Base-by-base conservation (phyloP, 2,329 filamentous ascomycete species). In the Apiospora kogelbergensis region DNA sequence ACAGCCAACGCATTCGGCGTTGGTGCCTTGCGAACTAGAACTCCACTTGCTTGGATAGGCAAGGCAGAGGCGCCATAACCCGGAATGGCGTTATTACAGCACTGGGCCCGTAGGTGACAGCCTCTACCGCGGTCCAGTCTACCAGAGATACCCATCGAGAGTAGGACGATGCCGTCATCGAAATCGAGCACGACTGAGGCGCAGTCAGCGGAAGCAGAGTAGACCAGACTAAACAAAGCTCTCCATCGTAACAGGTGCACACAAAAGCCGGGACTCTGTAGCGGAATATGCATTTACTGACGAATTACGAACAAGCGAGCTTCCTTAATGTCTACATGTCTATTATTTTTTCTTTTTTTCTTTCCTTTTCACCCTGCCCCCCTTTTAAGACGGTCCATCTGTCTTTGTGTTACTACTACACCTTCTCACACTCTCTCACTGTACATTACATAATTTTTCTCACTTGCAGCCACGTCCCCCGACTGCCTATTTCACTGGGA, bases 241-340 rank as follows among this genome's bases (percentile, higher is more conserved):
- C 53, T 37, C 53, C 30, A 37, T 37, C 9, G 53, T 60, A 30
- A 60, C 30, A 37, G 53, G 53, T 33, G 53, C 53, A 60, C 20
- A 37, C 20, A 37, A 10, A 2, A n/a, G 6, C 15, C 15, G 53
- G 42, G 53, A 60, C 53, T 60, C 53, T 60, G 53, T 37, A 60
- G 53, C 30, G 53, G 53, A 30, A 60, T n/a, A 13, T 60, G 53
- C 53, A 60, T 60, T 37, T 60, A 71, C 72, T 75, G 66, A 77
- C 70, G 75, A 75, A 60, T 74, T 73, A 76, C 70, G 74, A 76
- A 71, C 71, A 73, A 72, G 71, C 70, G 69, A 73, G 64, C 70
- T 69, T 66, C 64, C 57, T 71, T 79, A 79, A 79, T 79, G 77
- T 78, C 74, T 79, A 78, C 70, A 76, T 78, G 73, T 72, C 73